phyloP scores from a whole-genome alignment of 352 stramenopile genomes.

The Aphanomyces invadans region DNA sequence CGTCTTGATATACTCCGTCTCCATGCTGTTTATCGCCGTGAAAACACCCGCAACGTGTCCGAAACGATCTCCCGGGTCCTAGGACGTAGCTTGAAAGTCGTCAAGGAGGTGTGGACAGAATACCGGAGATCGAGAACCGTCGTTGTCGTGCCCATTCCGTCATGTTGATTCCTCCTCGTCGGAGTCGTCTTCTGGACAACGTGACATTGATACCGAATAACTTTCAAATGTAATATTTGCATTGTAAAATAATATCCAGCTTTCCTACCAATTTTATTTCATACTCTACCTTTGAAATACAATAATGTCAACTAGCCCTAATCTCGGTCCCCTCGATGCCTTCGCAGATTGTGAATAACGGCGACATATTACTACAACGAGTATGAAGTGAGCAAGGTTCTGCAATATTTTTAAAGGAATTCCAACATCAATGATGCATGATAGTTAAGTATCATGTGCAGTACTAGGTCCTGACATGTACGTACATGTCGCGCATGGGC shows the following conservation, averaged over 20 bases:
- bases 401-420: too few relatives aligned
- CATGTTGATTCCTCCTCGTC: background rate
- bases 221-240: background rate
- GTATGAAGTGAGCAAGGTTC: too few relatives aligned
- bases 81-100: background rate
- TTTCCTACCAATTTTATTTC: too few relatives aligned
- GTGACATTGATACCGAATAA: background rate
- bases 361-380: too few relatives aligned
- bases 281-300: background rate
- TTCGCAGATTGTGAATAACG: background rate
- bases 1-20: background rate
- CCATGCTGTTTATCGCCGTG: background rate
- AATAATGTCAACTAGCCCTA: background rate
- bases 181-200: background rate
- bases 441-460: too few relatives aligned
- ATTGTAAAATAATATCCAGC: background rate
- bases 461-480: too few relatives aligned
- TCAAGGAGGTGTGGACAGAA: constrained; percentile 12
- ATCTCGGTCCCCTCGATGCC: background rate
- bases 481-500: too few relatives aligned
- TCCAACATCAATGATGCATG: too few relatives aligned
- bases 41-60: background rate
- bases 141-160: background rate
- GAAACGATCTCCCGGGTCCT: background rate
- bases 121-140: background rate